phyloP scores from a whole-genome alignment of 352 stramenopile species.

The Phytophthora podocarpi region DNA sequence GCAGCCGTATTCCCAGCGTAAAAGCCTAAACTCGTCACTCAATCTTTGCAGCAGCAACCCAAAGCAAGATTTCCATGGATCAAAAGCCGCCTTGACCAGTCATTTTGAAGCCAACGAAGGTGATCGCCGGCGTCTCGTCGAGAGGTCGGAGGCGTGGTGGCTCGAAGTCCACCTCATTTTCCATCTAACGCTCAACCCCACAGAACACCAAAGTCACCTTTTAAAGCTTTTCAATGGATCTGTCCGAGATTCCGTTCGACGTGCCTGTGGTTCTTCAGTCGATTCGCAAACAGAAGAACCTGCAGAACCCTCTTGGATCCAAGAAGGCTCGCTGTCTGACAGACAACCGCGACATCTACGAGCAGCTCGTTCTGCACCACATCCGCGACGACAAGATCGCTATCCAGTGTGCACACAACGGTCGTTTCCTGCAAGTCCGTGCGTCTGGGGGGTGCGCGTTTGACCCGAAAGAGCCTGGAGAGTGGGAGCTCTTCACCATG shows the following conservation, averaged over 20 bases:
- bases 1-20: no score
- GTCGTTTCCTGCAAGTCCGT: conserved; percentile 35
- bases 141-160: no score
- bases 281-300: conserved; percentile 18
- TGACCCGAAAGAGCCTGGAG: conserved; percentile 28
- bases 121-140: no score
- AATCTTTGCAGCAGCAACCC: no score
- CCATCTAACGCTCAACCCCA: conserved; percentile 2
- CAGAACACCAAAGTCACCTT: not conserved
- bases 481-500: conserved; percentile 42
- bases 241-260: conserved; percentile 38
- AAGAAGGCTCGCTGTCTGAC: conserved; percentile 37
- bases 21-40: no score
- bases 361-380: conserved; percentile 36
- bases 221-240: conserved; percentile 24
- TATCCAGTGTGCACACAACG: conserved; percentile 33
- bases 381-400: conserved; percentile 38
- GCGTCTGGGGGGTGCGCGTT: conserved; percentile 35
- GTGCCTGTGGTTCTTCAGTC: conserved; percentile 38
- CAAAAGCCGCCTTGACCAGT: not conserved
- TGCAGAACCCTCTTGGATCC: conserved; percentile 38
- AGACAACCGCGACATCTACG: conserved; percentile 34
- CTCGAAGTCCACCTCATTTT: not conserved
- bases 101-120: not conserved
- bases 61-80: conserved; percentile 4